A percentile compares a stretch with the other conserved stretches of the same genome.
Conservation (phyloP, 768 basidiomycete genomes). For the Russula ochroleuca region DNA sequence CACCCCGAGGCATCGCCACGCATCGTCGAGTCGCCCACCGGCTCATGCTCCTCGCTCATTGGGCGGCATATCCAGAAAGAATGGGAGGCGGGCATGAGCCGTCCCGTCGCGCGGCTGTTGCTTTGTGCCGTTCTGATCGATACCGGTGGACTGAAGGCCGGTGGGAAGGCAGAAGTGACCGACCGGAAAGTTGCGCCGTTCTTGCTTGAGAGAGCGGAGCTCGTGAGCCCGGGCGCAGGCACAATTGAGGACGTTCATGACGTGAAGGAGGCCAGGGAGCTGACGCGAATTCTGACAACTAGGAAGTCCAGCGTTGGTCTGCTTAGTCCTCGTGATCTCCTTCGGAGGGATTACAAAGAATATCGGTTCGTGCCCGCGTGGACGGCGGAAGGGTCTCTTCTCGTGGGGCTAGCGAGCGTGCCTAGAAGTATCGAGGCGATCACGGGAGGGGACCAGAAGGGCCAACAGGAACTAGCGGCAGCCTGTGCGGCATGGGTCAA, state of each 20-base stretch:
- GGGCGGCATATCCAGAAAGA: conserved; percentile 34
- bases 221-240: conserved; percentile 31
- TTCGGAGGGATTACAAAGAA: conserved; percentile 95
- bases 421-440: conserved; percentile 62
- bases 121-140: conserved; percentile 81
- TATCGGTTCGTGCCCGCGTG: conserved; percentile 53
- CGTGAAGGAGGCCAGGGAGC: conserved; percentile 43
- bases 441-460: conserved; percentile 42
- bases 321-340: conserved; percentile 67
- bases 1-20: conserved; percentile 65
- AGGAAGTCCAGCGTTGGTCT: conserved; percentile 68
- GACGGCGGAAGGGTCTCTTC: conserved; percentile 40
- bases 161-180: conserved; percentile 65
- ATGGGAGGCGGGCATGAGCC: conserved; percentile 25
- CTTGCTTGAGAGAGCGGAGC: conserved; percentile 57
- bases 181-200: conserved; percentile 63
- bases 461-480: conserved; percentile 37
- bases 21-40: conserved; percentile 56
- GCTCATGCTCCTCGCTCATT: conserved; percentile 75
- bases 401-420: conserved; percentile 78
- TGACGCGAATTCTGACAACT: conserved; percentile 44
- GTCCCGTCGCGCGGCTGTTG: conserved; percentile 28
- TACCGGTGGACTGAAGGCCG: conserved; percentile 70
- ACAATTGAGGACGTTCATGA: conserved; percentile 37
- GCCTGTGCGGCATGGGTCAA: conserved; percentile 56